Evolutionary conservation across 257 asterid species (phyloP), one percentile per base, ranked within the genome.

Genomic region (Jasminum sambac): DNA sequence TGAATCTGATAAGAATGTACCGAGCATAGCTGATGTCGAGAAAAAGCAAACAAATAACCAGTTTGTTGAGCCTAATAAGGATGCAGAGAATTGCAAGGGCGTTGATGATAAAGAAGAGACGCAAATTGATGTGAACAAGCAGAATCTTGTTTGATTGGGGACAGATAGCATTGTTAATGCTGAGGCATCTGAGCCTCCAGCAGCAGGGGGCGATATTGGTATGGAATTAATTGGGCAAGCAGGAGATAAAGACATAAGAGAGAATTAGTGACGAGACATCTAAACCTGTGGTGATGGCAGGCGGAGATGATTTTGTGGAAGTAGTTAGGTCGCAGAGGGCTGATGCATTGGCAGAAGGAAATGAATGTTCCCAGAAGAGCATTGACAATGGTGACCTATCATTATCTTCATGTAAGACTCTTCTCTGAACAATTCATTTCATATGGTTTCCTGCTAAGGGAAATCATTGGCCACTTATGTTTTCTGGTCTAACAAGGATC

Each of bases 161-260:
- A 9, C 61, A 19, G 63, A 43, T 19, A 69, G 55, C 43, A 55
- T 64, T 50, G 79, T 44, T 36, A 71, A 68, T 21, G 76, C 3
- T 66, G 68, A 75, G 40, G 37, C 66, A 48, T 6, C 65, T 19
- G 30, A 62, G 26, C 64, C 26, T 46, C 64, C 11, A 42, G 60
- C 71, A 55, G 60, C 9, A 46, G 70, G 24, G 72, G 42, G 42
- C 64, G 76, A 72, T 75, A 67, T 17, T 48, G 25, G 68, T 44
- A 21, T 37, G 67, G 26, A 60, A 64, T 67, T 63, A 26, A 19
- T 61, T 64, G 66, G 70, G 19, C 73, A 72, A 17, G 64, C 66
- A 42, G 50, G 24, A n/a, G 66, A 70, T 57, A 55, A 64, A 23
- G 30, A 26, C n/a, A 63, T 38, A 25, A 30, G 43, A 12, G 57